Evolutionary conservation across 2,329 filamentous ascomycete species (phyloP).

Genomic region (Dactylella cylindrospora): DNA sequence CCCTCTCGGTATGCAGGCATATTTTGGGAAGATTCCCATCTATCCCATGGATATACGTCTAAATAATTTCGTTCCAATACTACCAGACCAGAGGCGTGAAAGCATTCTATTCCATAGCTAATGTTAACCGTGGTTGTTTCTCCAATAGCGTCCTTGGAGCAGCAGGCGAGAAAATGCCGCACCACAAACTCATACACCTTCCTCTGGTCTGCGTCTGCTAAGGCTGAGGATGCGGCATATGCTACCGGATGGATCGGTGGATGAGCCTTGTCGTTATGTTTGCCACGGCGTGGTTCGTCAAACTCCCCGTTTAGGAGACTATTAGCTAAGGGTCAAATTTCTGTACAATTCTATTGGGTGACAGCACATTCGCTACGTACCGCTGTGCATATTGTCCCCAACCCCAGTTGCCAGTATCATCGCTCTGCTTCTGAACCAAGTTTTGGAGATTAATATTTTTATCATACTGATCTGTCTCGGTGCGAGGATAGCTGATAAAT

Average conservation of each 20-base stretch:
- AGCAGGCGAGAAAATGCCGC: constrained; percentile 89
- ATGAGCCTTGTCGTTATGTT: constrained; percentile 93
- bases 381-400: constrained; percentile 82
- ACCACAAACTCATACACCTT: constrained; percentile 90
- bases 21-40: constrained; percentile 84
- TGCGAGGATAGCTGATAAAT: constrained; percentile 96
- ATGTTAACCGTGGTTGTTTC: constrained; percentile 82
- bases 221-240: constrained; percentile 66
- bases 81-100: constrained; percentile 77
- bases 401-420: constrained; percentile 57
- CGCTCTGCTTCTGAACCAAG: constrained; percentile 79
- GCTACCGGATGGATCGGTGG: constrained; percentile 94
- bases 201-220: constrained; percentile 67
- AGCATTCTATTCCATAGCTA: constrained; percentile 73
- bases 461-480: constrained; percentile 95
- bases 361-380: constrained; percentile 50
- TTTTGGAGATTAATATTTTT: constrained; percentile 78
- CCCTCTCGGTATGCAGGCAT: constrained; percentile 77
- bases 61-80: constrained; percentile 90
- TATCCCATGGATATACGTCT: constrained; percentile 93
- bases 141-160: constrained; percentile 88
- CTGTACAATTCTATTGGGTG: background rate
- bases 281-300: constrained; percentile 75
- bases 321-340: too few relatives aligned
- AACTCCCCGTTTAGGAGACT: constrained; percentile 73